Evolutionary conservation across 2,329 filamentous ascomycete genomes (phyloP), one percentile per base, ranked within the genome.

Genomic region (Penicillium sp.): DNA sequence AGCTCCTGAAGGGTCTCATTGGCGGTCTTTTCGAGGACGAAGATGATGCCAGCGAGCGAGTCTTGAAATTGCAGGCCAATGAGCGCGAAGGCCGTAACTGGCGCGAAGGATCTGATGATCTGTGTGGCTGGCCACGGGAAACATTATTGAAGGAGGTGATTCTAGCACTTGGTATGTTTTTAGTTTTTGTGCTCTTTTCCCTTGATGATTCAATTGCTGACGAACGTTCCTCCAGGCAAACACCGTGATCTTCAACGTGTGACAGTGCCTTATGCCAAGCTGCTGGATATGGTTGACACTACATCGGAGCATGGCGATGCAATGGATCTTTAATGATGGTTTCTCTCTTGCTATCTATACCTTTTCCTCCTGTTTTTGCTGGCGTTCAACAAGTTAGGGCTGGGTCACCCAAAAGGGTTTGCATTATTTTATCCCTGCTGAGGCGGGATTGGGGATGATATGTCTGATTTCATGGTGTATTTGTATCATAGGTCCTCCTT

Each of bases 181-280:
- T 15, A 24, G 29, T 19, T 22, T n/a, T 35, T 5, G 32, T 26
- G 26, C 10, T 38, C 15, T 17, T 6, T n/a, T 28, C 35, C 7
- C 22, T 53, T 7, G 15, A 22, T 2, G 38, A 13, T 47, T 49
- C 22, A 29, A 22, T 43, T 45, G 48, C 43, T 48, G 21, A 52
- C 43, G 3, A 22, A 15, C 43, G 21, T n/a, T 45, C 38, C 19
- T 61, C 69, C 59, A 95, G 89, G 88, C 52, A 97, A 97, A 82
- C 91, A 93, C 70, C 84, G 93, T 49, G 94, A 97, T 65, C 76
- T 98, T 28, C 93, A 98, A 69, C 80, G 93, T 24, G 79, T 96
- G 37, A 95, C 88, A n/a, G 87, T 96, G 24, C 91, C 94, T 55
- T 97, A 97, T 67, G 91, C 91, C 12, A 82, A 87, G 55, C 74